Percentiles rank a stretch among this genome's conserved stretches.
Evolutionary conservation across 192 early-diverging fungal genomes (phyloP).

Genomic region (Chytriomyces hyalinus): DNA sequence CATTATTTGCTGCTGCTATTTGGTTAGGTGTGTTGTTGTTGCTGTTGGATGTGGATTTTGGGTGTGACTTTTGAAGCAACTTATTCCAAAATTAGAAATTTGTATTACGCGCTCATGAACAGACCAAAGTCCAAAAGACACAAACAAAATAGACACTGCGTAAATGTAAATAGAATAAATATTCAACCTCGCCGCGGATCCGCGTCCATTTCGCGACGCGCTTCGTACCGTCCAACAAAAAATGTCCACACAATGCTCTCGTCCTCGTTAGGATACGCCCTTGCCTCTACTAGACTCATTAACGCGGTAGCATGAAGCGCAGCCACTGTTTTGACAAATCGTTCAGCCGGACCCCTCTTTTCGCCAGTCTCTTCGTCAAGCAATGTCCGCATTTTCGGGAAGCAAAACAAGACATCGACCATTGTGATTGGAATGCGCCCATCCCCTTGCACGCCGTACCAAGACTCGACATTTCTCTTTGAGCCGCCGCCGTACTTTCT

Average conservation of each 20-base stretch:
- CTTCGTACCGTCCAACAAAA: slow-evolving; percentile 32
- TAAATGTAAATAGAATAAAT: not conserved
- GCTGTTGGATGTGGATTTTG: not conserved
- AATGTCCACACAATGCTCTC: slow-evolving; percentile 14
- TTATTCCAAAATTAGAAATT: no score
- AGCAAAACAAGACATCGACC: slow-evolving; percentile 36
- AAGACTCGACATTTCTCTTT: slow-evolving; percentile 11
- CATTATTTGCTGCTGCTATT: not conserved
- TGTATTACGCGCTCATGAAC: no score
- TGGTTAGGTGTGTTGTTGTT: not conserved
- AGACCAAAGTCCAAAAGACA: no score
- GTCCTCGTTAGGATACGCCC: slow-evolving; percentile 27
- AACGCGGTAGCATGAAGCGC: slow-evolving; percentile 30
- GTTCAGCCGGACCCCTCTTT: slow-evolving; percentile 12
- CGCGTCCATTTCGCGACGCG: slow-evolving; percentile 17
- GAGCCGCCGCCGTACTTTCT: slow-evolving; percentile 12
- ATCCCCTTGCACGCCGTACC: slow-evolving; percentile 8
- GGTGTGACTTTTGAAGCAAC: no score
- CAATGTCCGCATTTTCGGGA: slow-evolving; percentile 13
- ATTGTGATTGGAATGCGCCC: slow-evolving; percentile 14
- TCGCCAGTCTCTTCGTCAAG: not conserved
- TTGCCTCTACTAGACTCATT: slow-evolving; percentile 29
- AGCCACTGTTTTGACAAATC: slow-evolving; percentile 21
- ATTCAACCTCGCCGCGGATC: slow-evolving; percentile 12
- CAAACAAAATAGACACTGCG: no score